Percentiles rank a stretch among this genome's conserved stretches.
These are phyloP conservation scores for Eimeria maxima DNA, from an alignment of 169 alveolate species.

Conservation along the genomic window DNA sequence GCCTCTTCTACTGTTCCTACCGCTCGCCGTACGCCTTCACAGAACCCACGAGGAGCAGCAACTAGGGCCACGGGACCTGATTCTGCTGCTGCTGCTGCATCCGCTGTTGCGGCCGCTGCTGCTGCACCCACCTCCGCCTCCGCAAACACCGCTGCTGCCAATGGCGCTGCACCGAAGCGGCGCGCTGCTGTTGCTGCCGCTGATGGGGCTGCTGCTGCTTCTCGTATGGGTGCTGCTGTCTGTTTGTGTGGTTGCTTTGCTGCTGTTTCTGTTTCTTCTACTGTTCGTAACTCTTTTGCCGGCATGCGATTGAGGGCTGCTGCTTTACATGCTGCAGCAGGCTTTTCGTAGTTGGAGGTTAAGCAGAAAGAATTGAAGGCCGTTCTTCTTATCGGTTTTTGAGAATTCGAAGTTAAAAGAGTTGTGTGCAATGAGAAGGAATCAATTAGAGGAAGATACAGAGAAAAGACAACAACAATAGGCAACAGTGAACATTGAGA, in stretches of 20 bases:
- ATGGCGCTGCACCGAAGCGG: not conserved
- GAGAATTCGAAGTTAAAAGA: no score
- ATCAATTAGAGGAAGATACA: not conserved
- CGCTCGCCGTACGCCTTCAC: slow-evolving; percentile 93
- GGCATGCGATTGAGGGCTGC: not conserved
- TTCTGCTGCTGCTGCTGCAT: slow-evolving; percentile 24
- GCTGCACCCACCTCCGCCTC: slow-evolving; percentile 7
- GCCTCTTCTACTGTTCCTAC: slow-evolving; percentile 91
- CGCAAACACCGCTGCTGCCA: not conserved
- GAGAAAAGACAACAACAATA: not conserved
- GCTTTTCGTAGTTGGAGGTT: not conserved
- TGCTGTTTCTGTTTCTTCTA: not conserved
- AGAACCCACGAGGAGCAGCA: slow-evolving; percentile 91
- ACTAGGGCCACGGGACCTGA: slow-evolving; percentile 84
- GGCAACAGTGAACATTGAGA: not conserved
- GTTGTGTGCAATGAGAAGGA: no score
- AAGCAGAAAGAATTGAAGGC: not conserved
- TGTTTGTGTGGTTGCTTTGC: not conserved
- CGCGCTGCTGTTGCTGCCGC: not conserved
- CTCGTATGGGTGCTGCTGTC: not conserved
- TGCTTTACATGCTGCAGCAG: not conserved
- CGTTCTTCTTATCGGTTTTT: no score
- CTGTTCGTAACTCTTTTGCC: not conserved
- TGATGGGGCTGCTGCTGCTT: not conserved
- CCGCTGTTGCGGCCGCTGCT: slow-evolving; percentile 40